Evolutionary conservation across 768 basidiomycete genomes (phyloP).

Genomic region (Lentinus brumalis): DNA sequence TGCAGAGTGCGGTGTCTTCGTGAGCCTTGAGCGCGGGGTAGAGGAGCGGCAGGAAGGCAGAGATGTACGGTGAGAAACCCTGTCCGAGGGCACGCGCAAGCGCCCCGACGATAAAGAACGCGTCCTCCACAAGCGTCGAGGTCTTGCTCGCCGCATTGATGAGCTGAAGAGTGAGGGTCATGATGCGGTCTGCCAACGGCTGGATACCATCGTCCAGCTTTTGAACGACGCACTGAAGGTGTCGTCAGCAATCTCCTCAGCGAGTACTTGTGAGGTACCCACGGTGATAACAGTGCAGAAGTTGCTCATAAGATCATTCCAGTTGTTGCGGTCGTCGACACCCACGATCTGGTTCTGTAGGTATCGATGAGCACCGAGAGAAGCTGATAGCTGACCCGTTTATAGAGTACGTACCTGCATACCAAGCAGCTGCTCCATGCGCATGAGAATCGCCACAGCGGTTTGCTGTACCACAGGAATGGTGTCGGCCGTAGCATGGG

Average conservation of each 20-base stretch:
- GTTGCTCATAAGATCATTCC: constrained; percentile 98
- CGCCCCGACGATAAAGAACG: constrained; percentile 91
- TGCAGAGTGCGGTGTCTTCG: constrained; percentile 95
- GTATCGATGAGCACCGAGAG: not conserved
- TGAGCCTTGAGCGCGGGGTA: constrained; percentile 88
- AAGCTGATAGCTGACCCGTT: not conserved
- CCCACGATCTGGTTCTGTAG: constrained; percentile 89
- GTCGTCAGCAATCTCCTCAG: not conserved
- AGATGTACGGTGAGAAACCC: constrained; percentile 80
- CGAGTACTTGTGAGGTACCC: constrained; percentile 32
- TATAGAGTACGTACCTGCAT: constrained; percentile 63
- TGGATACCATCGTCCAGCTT: constrained; percentile 82
- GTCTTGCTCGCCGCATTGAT: constrained; percentile 89
- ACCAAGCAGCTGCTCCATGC: constrained; percentile 85
- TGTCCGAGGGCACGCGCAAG: constrained; percentile 71
- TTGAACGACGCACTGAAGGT: constrained; percentile 73
- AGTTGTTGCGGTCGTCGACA: constrained; percentile 94
- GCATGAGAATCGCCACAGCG: constrained; percentile 74
- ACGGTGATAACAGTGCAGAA: constrained; percentile 89
- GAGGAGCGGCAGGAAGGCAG: constrained; percentile 83
- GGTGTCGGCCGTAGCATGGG: constrained; percentile 77
- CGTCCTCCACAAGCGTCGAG: constrained; percentile 94
- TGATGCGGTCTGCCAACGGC: constrained; percentile 90
- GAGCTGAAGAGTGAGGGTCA: constrained; percentile 86
- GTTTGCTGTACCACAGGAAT: constrained; percentile 83